Conservation (phyloP, 495 filamentous ascomycete species). For the Chaetomium cochliodes region DNA sequence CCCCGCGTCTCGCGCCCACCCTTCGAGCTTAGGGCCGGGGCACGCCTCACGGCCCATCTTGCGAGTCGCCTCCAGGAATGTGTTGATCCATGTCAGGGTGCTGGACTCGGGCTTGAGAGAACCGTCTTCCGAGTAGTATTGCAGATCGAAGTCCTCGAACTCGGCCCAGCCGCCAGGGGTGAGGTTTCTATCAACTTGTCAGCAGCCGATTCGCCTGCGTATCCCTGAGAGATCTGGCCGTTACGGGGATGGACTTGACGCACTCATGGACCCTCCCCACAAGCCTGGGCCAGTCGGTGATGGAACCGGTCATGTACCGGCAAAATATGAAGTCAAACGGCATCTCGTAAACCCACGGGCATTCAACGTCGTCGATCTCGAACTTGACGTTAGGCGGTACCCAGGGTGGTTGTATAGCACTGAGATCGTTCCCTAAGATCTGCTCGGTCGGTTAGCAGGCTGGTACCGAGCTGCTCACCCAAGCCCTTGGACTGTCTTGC, state of each 20-base stretch:
- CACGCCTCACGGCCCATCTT: slow-evolving; percentile 23
- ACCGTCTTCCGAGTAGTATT: slow-evolving; percentile 37
- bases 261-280: slow-evolving; percentile 42
- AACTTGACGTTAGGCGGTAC: slow-evolving; percentile 56
- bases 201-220: not conserved
- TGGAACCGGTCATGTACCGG: slow-evolving; percentile 48
- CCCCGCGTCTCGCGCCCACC: slow-evolving; percentile 33
- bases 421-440: slow-evolving; percentile 52
- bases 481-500: not conserved
- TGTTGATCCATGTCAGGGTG: slow-evolving; percentile 35
- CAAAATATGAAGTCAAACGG: slow-evolving; percentile 55
- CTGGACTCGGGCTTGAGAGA: slow-evolving; percentile 29
- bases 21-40: slow-evolving; percentile 22
- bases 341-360: slow-evolving; percentile 48
- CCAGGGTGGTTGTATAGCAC: slow-evolving; percentile 52
- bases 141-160: slow-evolving; percentile 45
- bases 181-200: slow-evolving; percentile 30
- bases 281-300: slow-evolving; percentile 48
- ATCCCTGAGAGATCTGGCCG: too few species aligned
- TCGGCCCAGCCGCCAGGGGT: slow-evolving; percentile 52
- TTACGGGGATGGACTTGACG: not conserved
- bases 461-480: not conserved
- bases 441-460: not conserved
- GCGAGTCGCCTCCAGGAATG: slow-evolving; percentile 28
- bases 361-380: slow-evolving; percentile 54